Conservation (phyloP, 257 asterid genomes). For the Nicotiana noctiflora region DNA sequence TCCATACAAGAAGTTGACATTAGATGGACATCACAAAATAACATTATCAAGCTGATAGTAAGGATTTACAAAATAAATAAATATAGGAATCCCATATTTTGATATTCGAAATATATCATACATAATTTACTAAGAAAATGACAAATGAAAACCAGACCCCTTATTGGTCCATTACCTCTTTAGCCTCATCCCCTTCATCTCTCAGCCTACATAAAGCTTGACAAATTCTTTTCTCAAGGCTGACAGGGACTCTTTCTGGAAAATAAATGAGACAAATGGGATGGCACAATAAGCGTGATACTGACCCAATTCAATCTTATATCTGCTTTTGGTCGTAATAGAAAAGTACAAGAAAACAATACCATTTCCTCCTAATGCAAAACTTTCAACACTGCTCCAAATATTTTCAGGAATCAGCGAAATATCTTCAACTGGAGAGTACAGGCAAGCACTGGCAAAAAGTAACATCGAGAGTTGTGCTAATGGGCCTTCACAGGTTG, state of each 20-base stretch:
- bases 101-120: not conserved
- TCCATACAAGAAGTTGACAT: slow-evolving; percentile 12
- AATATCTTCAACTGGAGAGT: slow-evolving; percentile 76
- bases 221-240: slow-evolving; percentile 70
- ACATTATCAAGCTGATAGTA: not conserved
- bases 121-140: not conserved
- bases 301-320: slow-evolving; percentile 1
- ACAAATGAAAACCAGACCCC: not conserved
- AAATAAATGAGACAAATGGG: slow-evolving; percentile 20
- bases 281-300: slow-evolving; percentile 8
- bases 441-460: slow-evolving; percentile 68
- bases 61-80: not conserved
- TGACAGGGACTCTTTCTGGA: slow-evolving; percentile 54
- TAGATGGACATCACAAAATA: not conserved
- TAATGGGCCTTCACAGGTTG: slow-evolving; percentile 61
- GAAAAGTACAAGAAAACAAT: slow-evolving; percentile 17
- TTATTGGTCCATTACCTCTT: slow-evolving; percentile 42
- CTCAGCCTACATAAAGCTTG: slow-evolving; percentile 65
- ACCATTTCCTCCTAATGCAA: slow-evolving; percentile 63
- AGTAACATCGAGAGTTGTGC: slow-evolving; percentile 70
- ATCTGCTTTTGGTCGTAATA: slow-evolving; percentile 7
- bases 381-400: slow-evolving; percentile 76
- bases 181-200: slow-evolving; percentile 70
- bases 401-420: slow-evolving; percentile 73
- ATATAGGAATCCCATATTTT: not conserved